These are phyloP conservation scores for Phytophthora pluvialis DNA, from an alignment of 352 stramenopile species.

Conservation along the genomic window DNA sequence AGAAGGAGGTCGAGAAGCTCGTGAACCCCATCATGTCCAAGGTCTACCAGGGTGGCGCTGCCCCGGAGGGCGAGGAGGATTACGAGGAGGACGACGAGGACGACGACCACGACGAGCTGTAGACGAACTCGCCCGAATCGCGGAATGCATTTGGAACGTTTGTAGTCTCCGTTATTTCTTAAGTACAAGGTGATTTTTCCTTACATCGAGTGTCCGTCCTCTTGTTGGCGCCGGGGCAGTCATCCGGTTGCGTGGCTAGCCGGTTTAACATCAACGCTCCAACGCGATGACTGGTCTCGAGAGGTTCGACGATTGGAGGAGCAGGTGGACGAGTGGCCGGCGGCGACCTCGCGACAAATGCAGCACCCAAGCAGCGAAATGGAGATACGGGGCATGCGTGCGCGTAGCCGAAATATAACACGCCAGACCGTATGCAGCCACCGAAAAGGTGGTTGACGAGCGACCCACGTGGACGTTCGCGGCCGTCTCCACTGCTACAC, in stretches of 20 bases:
- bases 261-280: conserved; percentile 25
- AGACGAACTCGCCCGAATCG: conserved; percentile 47
- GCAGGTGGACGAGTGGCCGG: conserved; percentile 3
- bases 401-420: conserved; percentile 1
- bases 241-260: conserved; percentile 15
- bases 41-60: conserved; percentile 93
- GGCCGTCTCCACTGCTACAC: conserved; percentile 19
- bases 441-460: conserved; percentile 6
- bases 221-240: conserved; percentile 9
- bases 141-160: conserved; percentile 37
- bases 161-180: conserved; percentile 49
- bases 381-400: conserved; percentile 32
- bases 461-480: conserved; percentile 10
- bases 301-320: not conserved
- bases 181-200: conserved; percentile 44
- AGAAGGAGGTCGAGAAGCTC: conserved; percentile 99
- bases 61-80: conserved; percentile 64
- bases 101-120: conserved; percentile 96
- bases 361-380: conserved; percentile 20
- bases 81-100: conserved; percentile 84
- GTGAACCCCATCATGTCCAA: conserved; percentile 99
- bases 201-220: not conserved
- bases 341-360: conserved; percentile 11
- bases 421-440: conserved; percentile 9
- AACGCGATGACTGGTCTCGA: conserved; percentile 27